Base-by-base conservation (phyloP, 1,284 basidiomycete genomes). In the Apiotrichum gracile region DNA sequence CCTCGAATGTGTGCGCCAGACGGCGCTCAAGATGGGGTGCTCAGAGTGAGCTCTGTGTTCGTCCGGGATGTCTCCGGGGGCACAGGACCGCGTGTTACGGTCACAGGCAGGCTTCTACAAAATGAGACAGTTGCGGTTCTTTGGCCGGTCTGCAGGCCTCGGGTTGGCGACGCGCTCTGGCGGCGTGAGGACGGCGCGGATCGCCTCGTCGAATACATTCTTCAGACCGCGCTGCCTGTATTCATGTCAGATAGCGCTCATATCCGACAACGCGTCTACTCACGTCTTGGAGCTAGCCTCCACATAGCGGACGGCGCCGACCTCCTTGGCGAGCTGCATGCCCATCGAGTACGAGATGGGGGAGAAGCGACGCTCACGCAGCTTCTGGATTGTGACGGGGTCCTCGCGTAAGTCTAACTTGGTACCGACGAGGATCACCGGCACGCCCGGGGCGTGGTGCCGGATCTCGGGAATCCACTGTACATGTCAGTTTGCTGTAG, bases 331-430 rank as follows among this genome's bases (percentile, higher is more conserved):
- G 19, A 68, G 68, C 46, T 62, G 62, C 51, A 68, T 57, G 17
- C 72, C 70, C 64, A 67, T 65, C n/a, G 57, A 51, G 57, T 65
- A 72, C 57, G 86, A 83, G 70, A 98, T 93, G 43, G 96, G 94
- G 53, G 85, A 82, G 89, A 97, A 96, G 63, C 92, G 85, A 61
- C 94, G 88, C 70, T 97, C 94, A 64, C 88, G 81, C 64, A 98
- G 79, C 77, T 93, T 92, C 73, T 92, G 86, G 61, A 96, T 87
- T 27, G 91, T 96, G 47, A 82, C 82, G 14, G 83, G 87, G 76
- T 98, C 94, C 75, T 97, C 94, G 64, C 94, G 88, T 69, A 98
- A 78, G 79, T 98, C 94, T 61, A 97, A 82, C 79, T 97, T 97
- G 47, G 94, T 98, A n/a, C 70, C 70, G 53, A 72, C 69, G 17